Percentiles rank a stretch among this genome's conserved stretches.
Evolutionary conservation across 768 basidiomycete genomes (phyloP).

Genomic region (Tubosaeta sp.): DNA sequence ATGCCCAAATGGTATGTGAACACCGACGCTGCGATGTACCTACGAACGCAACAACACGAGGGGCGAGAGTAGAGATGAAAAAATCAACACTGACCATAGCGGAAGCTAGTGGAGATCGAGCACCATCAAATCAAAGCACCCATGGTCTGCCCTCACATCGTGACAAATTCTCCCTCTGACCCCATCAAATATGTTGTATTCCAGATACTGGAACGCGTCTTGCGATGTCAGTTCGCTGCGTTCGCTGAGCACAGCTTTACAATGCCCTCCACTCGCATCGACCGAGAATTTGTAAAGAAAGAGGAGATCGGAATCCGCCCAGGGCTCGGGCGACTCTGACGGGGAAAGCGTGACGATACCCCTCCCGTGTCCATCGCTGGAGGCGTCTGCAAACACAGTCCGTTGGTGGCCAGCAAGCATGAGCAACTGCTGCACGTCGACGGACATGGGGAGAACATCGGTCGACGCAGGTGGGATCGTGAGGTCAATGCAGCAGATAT

Average conservation of each 20-base stretch:
- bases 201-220: slow-evolving; percentile 3
- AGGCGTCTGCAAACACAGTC: slow-evolving; percentile 7
- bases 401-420: slow-evolving; percentile 10
- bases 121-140: slow-evolving; percentile 11
- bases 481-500: slow-evolving; percentile 15
- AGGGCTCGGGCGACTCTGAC: background rate
- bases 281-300: slow-evolving; percentile 18
- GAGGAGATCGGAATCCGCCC: background rate
- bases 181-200: slow-evolving; percentile 13
- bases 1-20: background rate
- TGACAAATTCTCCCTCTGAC: slow-evolving; percentile 19
- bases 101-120: slow-evolving; percentile 10
- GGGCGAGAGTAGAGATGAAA: background rate
- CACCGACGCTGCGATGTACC: background rate
- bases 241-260: slow-evolving; percentile 12
- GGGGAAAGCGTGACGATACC: slow-evolving; percentile 12
- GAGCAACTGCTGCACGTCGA: slow-evolving; percentile 12
- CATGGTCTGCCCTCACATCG: background rate
- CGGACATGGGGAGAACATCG: slow-evolving; percentile 10
- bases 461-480: slow-evolving; percentile 5
- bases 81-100: background rate
- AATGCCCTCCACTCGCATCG: slow-evolving; percentile 16
- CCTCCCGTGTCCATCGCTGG: slow-evolving; percentile 14
- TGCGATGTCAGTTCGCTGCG: slow-evolving; percentile 4
- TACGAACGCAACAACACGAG: background rate